A percentile compares a stretch with the other conserved stretches of the same genome.
Conservation (phyloP, 2,329 filamentous ascomycete species). For the Fusarium veterinarium region DNA sequence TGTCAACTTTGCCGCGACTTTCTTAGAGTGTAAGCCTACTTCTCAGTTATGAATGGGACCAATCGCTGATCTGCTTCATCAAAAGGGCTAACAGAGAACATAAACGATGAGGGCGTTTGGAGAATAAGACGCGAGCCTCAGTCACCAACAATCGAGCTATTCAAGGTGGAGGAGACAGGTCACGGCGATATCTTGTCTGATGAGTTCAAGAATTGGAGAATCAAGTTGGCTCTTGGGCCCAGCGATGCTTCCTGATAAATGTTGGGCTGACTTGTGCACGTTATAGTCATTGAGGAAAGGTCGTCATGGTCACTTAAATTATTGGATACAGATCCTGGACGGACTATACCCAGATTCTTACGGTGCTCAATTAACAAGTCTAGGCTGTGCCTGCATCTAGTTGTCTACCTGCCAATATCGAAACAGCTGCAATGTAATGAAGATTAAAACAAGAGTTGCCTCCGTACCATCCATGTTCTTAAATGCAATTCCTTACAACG, state of each 20-base stretch:
- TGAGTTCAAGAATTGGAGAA: slow-evolving; percentile 81
- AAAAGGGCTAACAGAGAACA: slow-evolving; percentile 71
- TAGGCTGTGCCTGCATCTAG: slow-evolving; percentile 28
- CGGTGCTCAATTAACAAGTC: slow-evolving; percentile 6
- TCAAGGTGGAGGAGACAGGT: slow-evolving; percentile 75
- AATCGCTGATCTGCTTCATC: slow-evolving; percentile 7
- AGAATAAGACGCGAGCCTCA: slow-evolving; percentile 76
- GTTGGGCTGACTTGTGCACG: not conserved
- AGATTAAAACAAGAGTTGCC: slow-evolving; percentile 21
- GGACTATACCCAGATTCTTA: not conserved
- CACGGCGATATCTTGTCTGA: slow-evolving; percentile 81
- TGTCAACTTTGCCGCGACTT: slow-evolving; percentile 86
- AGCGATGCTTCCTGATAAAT: slow-evolving; percentile 22
- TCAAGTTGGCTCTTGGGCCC: slow-evolving; percentile 60
- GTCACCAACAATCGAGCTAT: slow-evolving; percentile 76
- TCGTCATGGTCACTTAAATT: not conserved
- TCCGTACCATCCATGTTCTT: slow-evolving; percentile 23
- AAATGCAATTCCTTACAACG: slow-evolving; percentile 26
- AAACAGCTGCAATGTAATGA: slow-evolving; percentile 7
- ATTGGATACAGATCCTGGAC: not conserved
- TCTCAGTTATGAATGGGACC: not conserved
- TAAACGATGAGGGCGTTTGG: slow-evolving; percentile 82
- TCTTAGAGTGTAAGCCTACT: slow-evolving; percentile 76
- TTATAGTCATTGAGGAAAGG: not conserved
- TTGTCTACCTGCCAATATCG: slow-evolving; percentile 16